Percentiles rank a stretch among this genome's conserved stretches.
phyloP scores from a whole-genome alignment of 805 yeast genomes.

The Debaryomyces hansenii region DNA sequence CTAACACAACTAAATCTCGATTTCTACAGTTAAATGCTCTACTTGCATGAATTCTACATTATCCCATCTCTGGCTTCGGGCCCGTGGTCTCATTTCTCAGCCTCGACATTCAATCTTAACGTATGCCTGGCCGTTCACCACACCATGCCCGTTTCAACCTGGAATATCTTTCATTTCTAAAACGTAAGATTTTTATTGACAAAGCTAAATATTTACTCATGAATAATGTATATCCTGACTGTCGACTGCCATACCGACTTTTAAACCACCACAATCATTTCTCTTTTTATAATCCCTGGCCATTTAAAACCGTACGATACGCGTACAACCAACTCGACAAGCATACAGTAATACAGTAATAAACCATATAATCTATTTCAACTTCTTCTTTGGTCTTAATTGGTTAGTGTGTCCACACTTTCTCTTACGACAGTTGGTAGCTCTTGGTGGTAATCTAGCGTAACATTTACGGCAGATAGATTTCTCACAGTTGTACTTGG shows the following conservation, averaged over 20 bases:
- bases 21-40: too few species aligned
- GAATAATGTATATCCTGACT: neutral
- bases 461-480: constrained; percentile 99
- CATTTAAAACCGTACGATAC: neutral
- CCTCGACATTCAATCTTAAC: too few species aligned
- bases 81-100: too few species aligned
- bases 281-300: neutral
- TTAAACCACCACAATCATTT: neutral
- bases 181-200: neutral
- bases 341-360: neutral
- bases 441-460: constrained; percentile 99
- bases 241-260: neutral
- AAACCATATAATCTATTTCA: constrained; percentile 53
- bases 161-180: neutral
- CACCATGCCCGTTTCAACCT: too few species aligned
- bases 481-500: constrained; percentile 99
- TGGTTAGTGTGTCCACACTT: constrained; percentile 99
- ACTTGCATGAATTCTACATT: too few species aligned
- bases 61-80: too few species aligned
- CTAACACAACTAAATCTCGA: too few species aligned
- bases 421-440: constrained; percentile 99
- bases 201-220: neutral
- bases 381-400: constrained; percentile 99
- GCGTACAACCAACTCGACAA: neutral
- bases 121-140: too few species aligned